A percentile compares a stretch with the other conserved stretches of the same genome.
These are phyloP conservation scores for Sesbania bispinosa DNA, from an alignment of 306 rosid genomes.

Conservation along the genomic window DNA sequence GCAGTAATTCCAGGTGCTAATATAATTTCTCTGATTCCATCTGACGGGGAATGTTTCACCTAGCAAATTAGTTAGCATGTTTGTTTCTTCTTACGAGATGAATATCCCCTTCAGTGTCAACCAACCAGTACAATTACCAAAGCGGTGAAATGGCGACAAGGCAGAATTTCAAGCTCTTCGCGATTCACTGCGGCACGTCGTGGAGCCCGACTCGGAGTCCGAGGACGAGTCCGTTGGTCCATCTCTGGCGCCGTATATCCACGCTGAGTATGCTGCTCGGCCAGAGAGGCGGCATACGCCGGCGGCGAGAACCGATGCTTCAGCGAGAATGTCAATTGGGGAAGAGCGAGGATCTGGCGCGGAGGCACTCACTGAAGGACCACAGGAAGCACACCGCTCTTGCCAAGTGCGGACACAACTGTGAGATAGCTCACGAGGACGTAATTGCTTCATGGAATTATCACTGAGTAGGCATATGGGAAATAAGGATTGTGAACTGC, in stretches of 20 bases:
- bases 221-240: conserved; percentile 49
- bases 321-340: conserved; percentile 6
- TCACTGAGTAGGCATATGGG: too few relatives aligned
- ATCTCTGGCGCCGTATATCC: conserved; percentile 58
- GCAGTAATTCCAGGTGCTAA: too few relatives aligned
- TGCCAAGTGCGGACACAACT: too few relatives aligned
- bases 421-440: too few relatives aligned
- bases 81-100: background rate
- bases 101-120: background rate
- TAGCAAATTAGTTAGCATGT: background rate
- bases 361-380: conserved; percentile 52
- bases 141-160: conserved; percentile 50
- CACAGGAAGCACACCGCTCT: too few relatives aligned
- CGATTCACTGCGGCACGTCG: conserved; percentile 60
- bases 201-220: conserved; percentile 37
- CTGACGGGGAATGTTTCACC: too few relatives aligned
- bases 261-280: conserved; percentile 57
- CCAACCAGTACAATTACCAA: background rate
- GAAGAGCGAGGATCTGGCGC: conserved; percentile 28
- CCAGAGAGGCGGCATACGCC: conserved; percentile 15
- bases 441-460: too few relatives aligned
- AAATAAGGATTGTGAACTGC: too few relatives aligned
- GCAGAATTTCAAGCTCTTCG: conserved; percentile 58
- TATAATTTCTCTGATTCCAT: too few relatives aligned
- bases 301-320: conserved; percentile 21